Evolutionary conservation across 108 stramenopile species (phyloP).

Genomic region (Discostella stelligeroides): DNA sequence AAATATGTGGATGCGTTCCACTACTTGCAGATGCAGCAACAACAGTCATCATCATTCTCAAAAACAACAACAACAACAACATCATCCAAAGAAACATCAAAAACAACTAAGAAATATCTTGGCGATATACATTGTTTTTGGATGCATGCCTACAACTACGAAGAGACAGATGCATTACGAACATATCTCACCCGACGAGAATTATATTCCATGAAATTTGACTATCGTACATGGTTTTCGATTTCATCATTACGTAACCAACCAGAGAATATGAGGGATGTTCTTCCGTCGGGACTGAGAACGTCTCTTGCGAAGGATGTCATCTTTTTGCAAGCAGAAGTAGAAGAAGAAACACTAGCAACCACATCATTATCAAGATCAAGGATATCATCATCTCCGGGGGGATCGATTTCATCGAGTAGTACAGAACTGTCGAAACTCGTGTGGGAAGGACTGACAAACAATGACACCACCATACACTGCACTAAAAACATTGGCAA

Average conservation of each 20-base stretch:
- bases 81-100: too few species aligned
- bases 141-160: constrained; percentile 15
- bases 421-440: too few species aligned
- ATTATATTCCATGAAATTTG: constrained; percentile 17
- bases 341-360: background rate
- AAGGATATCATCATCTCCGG: too few species aligned
- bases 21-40: too few species aligned
- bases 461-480: too few species aligned
- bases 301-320: background rate
- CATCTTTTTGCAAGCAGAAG: too few species aligned
- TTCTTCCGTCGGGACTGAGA: constrained; percentile 2
- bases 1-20: constrained; percentile 13
- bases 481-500: too few species aligned
- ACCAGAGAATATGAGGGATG: constrained; percentile 3
- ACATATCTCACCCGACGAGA: constrained; percentile 8
- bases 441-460: too few species aligned
- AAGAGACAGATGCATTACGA: constrained; percentile 16
- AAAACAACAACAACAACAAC: background rate
- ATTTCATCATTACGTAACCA: background rate
- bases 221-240: constrained; percentile 19
- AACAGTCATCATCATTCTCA: background rate
- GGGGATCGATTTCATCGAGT: too few species aligned
- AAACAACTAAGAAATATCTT: too few species aligned
- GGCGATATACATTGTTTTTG: constrained; percentile 11
- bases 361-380: background rate